Percentiles rank a stretch among this genome's conserved stretches.
Conservation (phyloP, 306 rosid species). For the Albizia julibrissin region DNA sequence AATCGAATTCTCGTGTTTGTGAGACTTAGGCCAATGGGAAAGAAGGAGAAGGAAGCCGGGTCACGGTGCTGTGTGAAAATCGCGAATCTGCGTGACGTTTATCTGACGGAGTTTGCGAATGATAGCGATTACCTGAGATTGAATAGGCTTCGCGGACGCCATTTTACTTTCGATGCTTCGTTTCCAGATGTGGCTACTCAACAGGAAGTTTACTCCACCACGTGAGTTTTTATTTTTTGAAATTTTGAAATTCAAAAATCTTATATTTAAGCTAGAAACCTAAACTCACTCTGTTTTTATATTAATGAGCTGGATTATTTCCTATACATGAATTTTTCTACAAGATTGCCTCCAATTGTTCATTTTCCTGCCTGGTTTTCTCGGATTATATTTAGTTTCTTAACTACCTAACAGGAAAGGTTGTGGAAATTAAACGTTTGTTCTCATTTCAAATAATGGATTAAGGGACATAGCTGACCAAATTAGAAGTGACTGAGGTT, state of each 20-base stretch:
- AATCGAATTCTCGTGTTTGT: conserved; percentile 83
- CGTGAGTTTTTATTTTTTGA: conserved; percentile 53
- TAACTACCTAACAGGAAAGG: neutral
- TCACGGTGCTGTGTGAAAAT: conserved; percentile 76
- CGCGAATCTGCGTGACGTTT: conserved; percentile 75
- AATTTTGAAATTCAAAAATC: neutral
- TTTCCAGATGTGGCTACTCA: conserved; percentile 76
- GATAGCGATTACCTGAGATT: conserved; percentile 85
- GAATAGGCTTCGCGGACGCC: conserved; percentile 80
- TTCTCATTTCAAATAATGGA: neutral
- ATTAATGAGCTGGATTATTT: neutral
- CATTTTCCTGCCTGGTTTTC: neutral
- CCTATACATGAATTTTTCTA: neutral
- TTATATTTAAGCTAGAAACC: neutral
- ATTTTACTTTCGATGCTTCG: conserved; percentile 78
- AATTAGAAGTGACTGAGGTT: neutral
- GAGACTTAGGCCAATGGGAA: conserved; percentile 89
- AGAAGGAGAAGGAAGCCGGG: conserved; percentile 77
- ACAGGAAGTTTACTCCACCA: conserved; percentile 79
- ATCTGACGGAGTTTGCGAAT: conserved; percentile 72
- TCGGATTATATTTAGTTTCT: neutral
- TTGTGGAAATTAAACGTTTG: neutral
- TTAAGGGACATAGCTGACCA: neutral
- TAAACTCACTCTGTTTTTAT: neutral
- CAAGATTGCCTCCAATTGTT: neutral